Base-by-base conservation (phyloP, 2,329 filamentous ascomycete species). In the Aspergillus sp. region DNA sequence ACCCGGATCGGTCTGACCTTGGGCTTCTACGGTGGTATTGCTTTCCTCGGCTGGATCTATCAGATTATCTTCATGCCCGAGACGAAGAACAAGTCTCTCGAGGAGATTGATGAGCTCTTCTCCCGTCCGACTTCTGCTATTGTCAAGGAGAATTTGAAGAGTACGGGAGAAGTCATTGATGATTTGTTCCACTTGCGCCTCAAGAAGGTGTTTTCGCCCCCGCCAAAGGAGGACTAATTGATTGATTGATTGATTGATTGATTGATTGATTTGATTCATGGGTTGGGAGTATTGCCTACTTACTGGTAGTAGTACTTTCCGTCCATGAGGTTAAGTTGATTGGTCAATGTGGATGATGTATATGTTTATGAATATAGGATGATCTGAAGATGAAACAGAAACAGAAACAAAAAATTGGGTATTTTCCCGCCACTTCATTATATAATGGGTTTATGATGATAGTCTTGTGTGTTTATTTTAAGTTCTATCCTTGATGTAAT, bases 51-150 rank as follows among this genome's bases (percentile, higher is more conserved):
- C 12, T 89, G 87, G 84, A 78, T 90, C 66, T 91, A 91, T 74
- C 89, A 91, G 76, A 79, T 91, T 50, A 72, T 91, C 53, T 91
- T 91, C 76, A 91, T 91, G 89, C 88, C 87, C 0, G 88, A 91
- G 79, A 91, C 88, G 2, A 90, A 90, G 80, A 85, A 88, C 72
- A 84, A 83, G 73, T 84, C 84, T 2, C 82, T 91, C 0, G 89
- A 91, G 75, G 89, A 91, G 74, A 90, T 91, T 61, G 88, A 91
- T 62, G 77, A 85, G 39, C 78, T 91, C 19, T 90, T 91, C 71
- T 81, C 83, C 53, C 81, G 84, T 62, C 87, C 88, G 0, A 91
- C 88, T 0, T 77, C 78, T 45, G 82, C 88, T 48, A 80, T 90
- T 48, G 87, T 90, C 0, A 79, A 76, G 59, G 80, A 88, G 77